Base-by-base conservation (phyloP, 140 eudicot species). In the Erigeron philadelphicus region DNA sequence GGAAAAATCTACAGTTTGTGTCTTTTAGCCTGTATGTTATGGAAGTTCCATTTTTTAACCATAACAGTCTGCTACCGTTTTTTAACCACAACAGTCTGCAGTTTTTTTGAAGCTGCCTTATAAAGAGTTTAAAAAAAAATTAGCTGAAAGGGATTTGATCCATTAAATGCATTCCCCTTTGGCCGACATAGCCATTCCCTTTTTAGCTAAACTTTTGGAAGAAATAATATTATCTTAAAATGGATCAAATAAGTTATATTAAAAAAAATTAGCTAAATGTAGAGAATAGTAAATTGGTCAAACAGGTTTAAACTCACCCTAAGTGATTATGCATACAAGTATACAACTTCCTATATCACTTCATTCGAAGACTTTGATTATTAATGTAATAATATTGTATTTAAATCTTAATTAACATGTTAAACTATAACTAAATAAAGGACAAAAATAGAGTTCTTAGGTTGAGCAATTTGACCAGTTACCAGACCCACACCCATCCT, bases 1-100 rank as follows among this genome's bases (percentile, higher is more conserved):
- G 12, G 41, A 11, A 67, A 11, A 67, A 80, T 56, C 19, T 31
- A 41, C 70, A 47, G 46, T 17, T 54, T 18, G 9, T 23, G 48
- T 55, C 23, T 21, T 71, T 59, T 58, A 59, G 62, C 75, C 75
- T 25, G 17, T 21, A 19, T 0, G 67, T 56, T 54, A 48, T 11
- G 16, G n/a, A 48, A 50, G 7, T 52, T 52, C 17, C 3, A 15
- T 6, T 7, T 15, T 15, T 52, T 52, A 5, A 52, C 58, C 23
- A 0, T 52, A 52, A 52, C 58, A 13, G 21, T 52, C 8, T 21
- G 25, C 25, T 50, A 13, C 16, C 2, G 7, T 0, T 6, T n/a
- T n/a, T 50, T 50, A 4, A 50, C 57, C 21, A 0, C 16, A 50
- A 50, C 57, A 12, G 57, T 50, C 7, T 1, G 57, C 16, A 21